Evolutionary conservation across 1,139 yeast species (phyloP), one percentile per base, ranked within the genome.

Genomic region (Debaryomyces coudertii): DNA sequence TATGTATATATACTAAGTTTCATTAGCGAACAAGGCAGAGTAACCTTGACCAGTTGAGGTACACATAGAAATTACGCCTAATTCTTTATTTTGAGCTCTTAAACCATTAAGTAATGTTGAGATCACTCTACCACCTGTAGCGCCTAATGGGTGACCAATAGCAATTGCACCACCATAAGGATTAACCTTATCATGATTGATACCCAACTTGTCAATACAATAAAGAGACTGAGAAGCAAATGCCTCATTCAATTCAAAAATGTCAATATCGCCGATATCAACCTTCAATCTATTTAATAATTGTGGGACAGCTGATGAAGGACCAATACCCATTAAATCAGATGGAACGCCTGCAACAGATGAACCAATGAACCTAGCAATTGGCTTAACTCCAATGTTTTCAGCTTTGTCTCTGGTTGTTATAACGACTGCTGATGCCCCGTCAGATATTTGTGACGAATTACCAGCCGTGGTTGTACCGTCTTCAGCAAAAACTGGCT

Each of bases 131-230:
- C 66, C 71, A 16, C 76, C 76, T 28, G 75, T 71, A 14, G 74
- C 73, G 14, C 75, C 76, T 38, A 71, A 60, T 30, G 76, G 75
- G 50, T 71, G 77, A 9, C 77, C 76, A 38, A 72, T 49, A 7
- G 77, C 77, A 53, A 71, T 71, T 9, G 77, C 76, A 27, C 77
- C 77, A 35, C 77, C 77, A 50, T 60, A 61, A 9, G 73, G 73
- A 47, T 71, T 71, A 36, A 71, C 72, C 51, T 66, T 66, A 4
- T 56, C 62, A 34, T 50, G 46, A 42, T 63, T 66, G 28, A 71
- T 49, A 20, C 71, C 71, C 40, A 71, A 55, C 38, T 59, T 52
- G 24, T 61, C 58, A 37, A 69, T 61, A 45, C 66, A 64, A 48
- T 68, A 65, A 24, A 71, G 52, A 11, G 71, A 66, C 47, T 71